A percentile compares a stretch with the other conserved stretches of the same genome.
Conservation (phyloP, 345 rosid genomes). For the Ricinus communis region DNA sequence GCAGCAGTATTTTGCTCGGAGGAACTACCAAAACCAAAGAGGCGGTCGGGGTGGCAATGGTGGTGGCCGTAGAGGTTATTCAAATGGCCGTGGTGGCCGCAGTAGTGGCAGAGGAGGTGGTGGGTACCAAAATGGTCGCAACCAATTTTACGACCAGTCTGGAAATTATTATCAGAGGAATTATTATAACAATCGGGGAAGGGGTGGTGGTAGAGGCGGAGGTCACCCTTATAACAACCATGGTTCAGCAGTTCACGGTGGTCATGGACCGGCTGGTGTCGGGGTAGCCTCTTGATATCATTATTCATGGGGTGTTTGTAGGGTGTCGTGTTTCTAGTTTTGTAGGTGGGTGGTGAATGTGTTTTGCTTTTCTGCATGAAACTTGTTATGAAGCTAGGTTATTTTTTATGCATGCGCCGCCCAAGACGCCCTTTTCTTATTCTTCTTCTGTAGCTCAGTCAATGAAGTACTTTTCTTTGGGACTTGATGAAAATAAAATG, state of each 20-base stretch:
- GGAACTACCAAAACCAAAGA: conserved; percentile 66
- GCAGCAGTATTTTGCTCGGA: conserved; percentile 54
- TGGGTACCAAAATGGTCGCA: conserved; percentile 66
- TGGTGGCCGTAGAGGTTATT: conserved; percentile 63
- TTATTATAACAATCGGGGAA: conserved; percentile 63
- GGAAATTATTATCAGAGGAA: conserved; percentile 66
- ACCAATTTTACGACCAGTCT: conserved; percentile 58
- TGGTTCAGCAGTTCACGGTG: conserved; percentile 47
- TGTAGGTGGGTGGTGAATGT: conserved; percentile 10
- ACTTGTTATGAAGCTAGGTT: conserved; percentile 7
- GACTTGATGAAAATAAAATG: not conserved
- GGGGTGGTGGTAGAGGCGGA: conserved; percentile 57
- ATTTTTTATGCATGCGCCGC: conserved; percentile 10
- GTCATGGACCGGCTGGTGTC: conserved; percentile 46
- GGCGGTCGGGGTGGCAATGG: conserved; percentile 62
- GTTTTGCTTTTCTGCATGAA: conserved; percentile 11
- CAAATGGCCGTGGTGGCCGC: conserved; percentile 76
- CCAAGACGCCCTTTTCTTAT: conserved; percentile 6
- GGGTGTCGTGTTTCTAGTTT: not conserved
- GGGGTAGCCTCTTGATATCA: conserved; percentile 47
- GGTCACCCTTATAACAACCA: conserved; percentile 43
- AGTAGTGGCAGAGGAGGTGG: conserved; percentile 61
- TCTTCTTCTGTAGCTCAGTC: not conserved
- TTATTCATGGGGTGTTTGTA: not conserved
- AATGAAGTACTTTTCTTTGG: not conserved